Base-by-base conservation (phyloP, 495 filamentous ascomycete species). In the Penicillium pancosmium region DNA sequence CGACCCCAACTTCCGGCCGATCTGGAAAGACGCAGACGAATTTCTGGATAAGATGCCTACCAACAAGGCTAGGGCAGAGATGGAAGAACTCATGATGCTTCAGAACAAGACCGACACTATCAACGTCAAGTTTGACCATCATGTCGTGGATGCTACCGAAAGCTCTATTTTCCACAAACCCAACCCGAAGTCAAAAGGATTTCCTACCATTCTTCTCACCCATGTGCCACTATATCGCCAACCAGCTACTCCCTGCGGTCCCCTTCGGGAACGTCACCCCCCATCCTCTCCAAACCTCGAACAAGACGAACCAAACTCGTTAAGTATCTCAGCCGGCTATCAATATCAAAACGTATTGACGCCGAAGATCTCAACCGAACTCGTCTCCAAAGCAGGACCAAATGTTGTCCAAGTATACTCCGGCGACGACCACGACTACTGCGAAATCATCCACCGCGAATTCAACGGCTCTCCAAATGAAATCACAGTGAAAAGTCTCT, bases 371-470 rank as follows among this genome's bases (percentile, higher is more conserved):
- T 93, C 93, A 4, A 79, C 84, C 15, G 82, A 86, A 34, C 68
- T 97, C 13, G 73, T 96, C 25, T 80, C 87, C 19, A 86, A 85
- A 50, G 80, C 91, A 31, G 91, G 91, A 18, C 86, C 91, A 49
- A 86, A 96, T 16, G 56, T 81, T 8, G 63, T 75, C 13, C 86
- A 92, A 52, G 87, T 91, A 41, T 98, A 97, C 69, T 96, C 92
- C 2, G 95, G 95, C 2, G 95, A 99, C 65, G 95, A 99, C 71
- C 95, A 99, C 73, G 95, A 99, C 72, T 96, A 98, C 75, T 99
- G 95, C 73, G 92, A 97, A 55, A 73, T 98, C 23, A 74, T 83
- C 2, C 95, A 99, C 68, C 79, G 78, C 11, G 81, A 86, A 49
- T 89, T 85, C 57, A 83, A 79, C 10, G 83, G 82, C 43, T 84